Evolutionary conservation across 441 rosid species (phyloP).

Genomic region (Eugenia klotzschiana): DNA sequence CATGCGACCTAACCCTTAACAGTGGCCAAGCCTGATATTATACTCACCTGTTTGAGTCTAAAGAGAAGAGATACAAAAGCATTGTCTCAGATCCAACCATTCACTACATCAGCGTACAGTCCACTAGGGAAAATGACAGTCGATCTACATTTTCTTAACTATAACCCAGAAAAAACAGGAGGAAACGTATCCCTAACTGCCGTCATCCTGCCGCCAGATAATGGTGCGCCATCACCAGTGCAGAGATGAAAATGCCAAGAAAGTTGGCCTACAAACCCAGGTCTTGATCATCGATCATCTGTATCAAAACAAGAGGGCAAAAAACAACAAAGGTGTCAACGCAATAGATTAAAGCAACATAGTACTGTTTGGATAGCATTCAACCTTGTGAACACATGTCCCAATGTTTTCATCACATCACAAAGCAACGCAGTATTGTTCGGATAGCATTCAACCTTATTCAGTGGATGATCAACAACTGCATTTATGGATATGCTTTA

Average conservation of each 20-base stretch:
- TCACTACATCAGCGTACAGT: neutral
- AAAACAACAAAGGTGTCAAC: neutral
- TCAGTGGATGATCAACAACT: no score
- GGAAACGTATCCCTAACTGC: constrained; percentile 7
- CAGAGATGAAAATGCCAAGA: constrained; percentile 71
- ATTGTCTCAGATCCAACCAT: neutral
- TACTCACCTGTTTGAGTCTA: neutral
- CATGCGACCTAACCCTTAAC: neutral
- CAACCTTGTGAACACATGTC: neutral
- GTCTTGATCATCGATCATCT: constrained; percentile 81
- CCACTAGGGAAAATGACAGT: neutral
- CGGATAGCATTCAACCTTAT: no score
- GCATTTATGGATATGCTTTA: no score
- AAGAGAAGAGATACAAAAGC: neutral
- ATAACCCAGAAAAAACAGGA: neutral
- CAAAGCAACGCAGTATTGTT: no score
- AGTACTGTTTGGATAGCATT: neutral
- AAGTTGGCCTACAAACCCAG: constrained; percentile 65
- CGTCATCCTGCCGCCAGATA: constrained; percentile 69
- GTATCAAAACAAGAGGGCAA: constrained; percentile 2
- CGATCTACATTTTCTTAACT: neutral
- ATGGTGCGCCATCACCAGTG: constrained; percentile 64
- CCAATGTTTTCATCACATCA: neutral
- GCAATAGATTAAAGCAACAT: neutral
- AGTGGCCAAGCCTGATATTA: neutral